Percentiles rank a stretch among this genome's conserved stretches.
These are phyloP conservation scores for Cucurbita maxima DNA, from an alignment of 306 rosid species.

Conservation along the genomic window DNA sequence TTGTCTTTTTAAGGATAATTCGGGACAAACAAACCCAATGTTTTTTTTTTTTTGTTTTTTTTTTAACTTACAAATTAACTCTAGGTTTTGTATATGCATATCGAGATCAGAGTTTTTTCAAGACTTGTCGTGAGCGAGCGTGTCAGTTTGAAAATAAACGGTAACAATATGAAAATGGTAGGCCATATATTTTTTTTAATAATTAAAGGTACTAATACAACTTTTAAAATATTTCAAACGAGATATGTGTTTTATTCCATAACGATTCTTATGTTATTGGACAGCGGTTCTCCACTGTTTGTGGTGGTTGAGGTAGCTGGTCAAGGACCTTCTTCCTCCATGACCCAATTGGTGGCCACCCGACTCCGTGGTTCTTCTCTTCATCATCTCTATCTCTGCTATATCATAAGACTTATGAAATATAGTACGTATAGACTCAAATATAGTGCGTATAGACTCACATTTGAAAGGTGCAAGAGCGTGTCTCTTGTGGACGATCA, in stretches of 20 bases:
- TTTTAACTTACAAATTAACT: no score
- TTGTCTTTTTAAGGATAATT: neutral
- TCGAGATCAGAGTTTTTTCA: no score
- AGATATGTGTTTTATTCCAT: no score
- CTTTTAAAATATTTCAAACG: no score
- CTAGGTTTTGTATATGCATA: no score
- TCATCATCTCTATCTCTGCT: neutral
- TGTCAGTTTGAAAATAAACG: no score
- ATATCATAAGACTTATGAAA: neutral
- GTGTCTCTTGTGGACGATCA: constrained; percentile 12
- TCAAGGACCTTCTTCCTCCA: constrained; percentile 42
- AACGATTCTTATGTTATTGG: neutral
- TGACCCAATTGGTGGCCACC: constrained; percentile 90
- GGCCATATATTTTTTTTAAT: no score
- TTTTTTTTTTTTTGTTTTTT: no score
- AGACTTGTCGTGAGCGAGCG: no score
- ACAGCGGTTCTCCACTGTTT: neutral
- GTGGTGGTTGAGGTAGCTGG: constrained; percentile 4
- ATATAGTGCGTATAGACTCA: neutral
- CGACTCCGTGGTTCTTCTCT: constrained; percentile 28
- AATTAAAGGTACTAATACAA: no score
- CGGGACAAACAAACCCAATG: neutral
- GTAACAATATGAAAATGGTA: no score
- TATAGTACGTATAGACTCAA: no score
- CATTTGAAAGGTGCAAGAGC: constrained; percentile 18